These are phyloP conservation scores for Wickerhamomyces rabaulensis DNA, from an alignment of 805 yeast genomes.

Conservation along the genomic window DNA sequence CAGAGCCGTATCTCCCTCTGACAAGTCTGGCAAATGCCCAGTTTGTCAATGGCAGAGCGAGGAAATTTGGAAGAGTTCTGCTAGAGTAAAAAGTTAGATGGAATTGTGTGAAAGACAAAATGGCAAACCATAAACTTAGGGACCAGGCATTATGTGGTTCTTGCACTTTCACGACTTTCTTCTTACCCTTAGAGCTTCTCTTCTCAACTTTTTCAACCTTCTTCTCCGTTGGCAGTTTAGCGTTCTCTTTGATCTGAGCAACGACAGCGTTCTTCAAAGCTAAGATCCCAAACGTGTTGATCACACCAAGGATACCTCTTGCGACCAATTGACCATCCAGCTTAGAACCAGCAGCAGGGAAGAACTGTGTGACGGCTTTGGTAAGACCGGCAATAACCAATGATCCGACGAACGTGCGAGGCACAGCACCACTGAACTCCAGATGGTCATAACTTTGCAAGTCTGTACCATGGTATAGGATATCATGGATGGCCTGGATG, in stretches of 20 bases:
- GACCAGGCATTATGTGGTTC: slow-evolving; percentile 15
- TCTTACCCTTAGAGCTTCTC: slow-evolving; percentile 7
- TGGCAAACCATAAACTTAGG: slow-evolving; percentile 51
- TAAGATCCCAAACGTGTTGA: slow-evolving; percentile 51
- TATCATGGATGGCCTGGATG: slow-evolving; percentile 83
- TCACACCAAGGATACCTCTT: slow-evolving; percentile 57
- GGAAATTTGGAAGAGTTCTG: slow-evolving; percentile 82
- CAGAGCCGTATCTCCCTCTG: slow-evolving; percentile 37
- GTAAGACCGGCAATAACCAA: slow-evolving; percentile 43
- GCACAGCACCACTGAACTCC: slow-evolving; percentile 84
- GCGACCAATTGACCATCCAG: slow-evolving; percentile 47
- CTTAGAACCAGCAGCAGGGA: slow-evolving; percentile 30
- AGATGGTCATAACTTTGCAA: slow-evolving; percentile 61
- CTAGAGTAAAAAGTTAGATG: slow-evolving; percentile 78
- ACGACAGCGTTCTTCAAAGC: slow-evolving; percentile 38
- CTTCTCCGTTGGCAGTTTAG: not conserved
- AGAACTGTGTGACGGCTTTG: slow-evolving; percentile 29
- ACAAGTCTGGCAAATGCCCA: slow-evolving; percentile 47
- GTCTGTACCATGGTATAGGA: slow-evolving; percentile 54
- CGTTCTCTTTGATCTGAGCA: slow-evolving; percentile 22
- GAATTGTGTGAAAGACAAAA: slow-evolving; percentile 64
- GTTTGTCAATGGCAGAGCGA: slow-evolving; percentile 65
- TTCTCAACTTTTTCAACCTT: not conserved
- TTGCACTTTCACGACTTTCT: slow-evolving; percentile 7
- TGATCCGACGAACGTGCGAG: slow-evolving; percentile 78